phyloP scores from a whole-genome alignment of 2,329 filamentous ascomycete species.

The Fusarium lyarnte region DNA sequence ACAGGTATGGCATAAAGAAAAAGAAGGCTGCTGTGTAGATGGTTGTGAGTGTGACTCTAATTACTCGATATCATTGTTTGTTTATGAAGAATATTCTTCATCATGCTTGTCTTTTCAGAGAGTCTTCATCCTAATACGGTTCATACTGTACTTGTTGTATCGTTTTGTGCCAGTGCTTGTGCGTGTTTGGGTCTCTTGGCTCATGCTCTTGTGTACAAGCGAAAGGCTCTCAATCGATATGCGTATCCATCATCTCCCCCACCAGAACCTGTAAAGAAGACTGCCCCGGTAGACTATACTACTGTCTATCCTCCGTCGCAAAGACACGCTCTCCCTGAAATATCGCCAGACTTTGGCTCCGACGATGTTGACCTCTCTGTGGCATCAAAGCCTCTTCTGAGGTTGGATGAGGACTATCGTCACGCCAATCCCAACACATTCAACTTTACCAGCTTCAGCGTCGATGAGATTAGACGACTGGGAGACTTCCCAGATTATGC shows the following conservation, averaged over 20 bases:
- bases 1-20: constrained; percentile 28
- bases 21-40: constrained; percentile 10
- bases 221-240: constrained; percentile 28
- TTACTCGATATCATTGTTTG: background rate
- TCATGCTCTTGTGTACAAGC: constrained; percentile 27
- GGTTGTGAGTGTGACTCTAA: background rate
- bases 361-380: constrained; percentile 17
- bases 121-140: constrained; percentile 4
- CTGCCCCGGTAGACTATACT: constrained; percentile 35
- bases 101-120: constrained; percentile 26
- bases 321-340: constrained; percentile 21
- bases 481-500: constrained; percentile 86
- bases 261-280: constrained; percentile 27
- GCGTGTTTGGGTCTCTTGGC: constrained; percentile 25
- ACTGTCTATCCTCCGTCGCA: constrained; percentile 44
- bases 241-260: constrained; percentile 14
- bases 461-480: constrained; percentile 73
- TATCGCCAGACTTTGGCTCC: background rate
- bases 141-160: constrained; percentile 8
- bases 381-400: constrained; percentile 41
- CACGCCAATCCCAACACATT: constrained; percentile 52
- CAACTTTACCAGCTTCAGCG: constrained; percentile 75
- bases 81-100: background rate
- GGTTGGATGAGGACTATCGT: constrained; percentile 49
- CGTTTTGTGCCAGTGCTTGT: constrained; percentile 13